Evolutionary conservation across 306 rosid species (phyloP), one percentile per base, ranked within the genome.

Genomic region (Lablab purpureus): DNA sequence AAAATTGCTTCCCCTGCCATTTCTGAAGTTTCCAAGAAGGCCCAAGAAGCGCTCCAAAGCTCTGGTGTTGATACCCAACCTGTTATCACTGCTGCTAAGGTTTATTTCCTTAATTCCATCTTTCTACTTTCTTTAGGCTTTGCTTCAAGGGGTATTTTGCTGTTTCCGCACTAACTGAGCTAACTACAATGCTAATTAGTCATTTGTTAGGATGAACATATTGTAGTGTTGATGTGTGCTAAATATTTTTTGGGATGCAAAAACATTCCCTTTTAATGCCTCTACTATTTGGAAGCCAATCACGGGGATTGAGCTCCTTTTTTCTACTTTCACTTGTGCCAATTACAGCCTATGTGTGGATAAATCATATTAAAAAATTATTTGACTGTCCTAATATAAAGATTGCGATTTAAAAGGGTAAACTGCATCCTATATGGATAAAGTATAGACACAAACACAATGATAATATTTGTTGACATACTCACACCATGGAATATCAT

Each of bases 21-120:
- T 62, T 95, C 96, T 0, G 97, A 92, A 80, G 98, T 85, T 54
- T 85, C 97, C 10, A 91, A 87, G 88, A 89, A 80, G 77, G 99
- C 96, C 10, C 94, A 93, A 60, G 93, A 93, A 80, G 92, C 91
- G 21, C 87, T 95, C 14, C 89, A 90, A 52, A 86, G 87, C 84
- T 75, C 94, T 22, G 98, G 98, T 83, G 15, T 95, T 73, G 93
- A 91, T 69, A 78, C 96, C 0, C 66, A 90, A 78, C 94, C 96
- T 52, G 90, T 91, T 81, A 43, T 88, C 55, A 36, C 25, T 71
- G 97, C 91, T 81, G 97, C 97, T 51, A 88, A 95, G 99, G 99
- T 95, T 74, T 54, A 3, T 21, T 54, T 65, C 40, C 37, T 64
- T 4, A 11, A 2, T 19, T 73, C 45, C 46, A 8, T 21, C 59